Conservation (phyloP, 78 protist species). For the Tieghemostelium lacteum region DNA sequence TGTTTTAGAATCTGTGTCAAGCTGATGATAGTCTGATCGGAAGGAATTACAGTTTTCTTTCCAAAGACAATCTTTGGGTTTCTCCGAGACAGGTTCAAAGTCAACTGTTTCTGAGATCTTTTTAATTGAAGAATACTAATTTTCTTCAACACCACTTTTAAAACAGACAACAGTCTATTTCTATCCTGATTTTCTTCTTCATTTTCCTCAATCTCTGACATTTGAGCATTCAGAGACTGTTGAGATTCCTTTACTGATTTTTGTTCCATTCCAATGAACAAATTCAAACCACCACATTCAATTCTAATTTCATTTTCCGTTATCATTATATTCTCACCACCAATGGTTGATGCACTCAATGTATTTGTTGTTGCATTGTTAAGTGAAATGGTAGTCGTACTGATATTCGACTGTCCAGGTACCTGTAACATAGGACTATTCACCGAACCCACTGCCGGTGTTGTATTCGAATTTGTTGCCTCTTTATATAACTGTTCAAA, state of each 20-base stretch:
- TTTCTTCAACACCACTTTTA: slow-evolving; percentile 34
- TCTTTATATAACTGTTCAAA: slow-evolving; percentile 49
- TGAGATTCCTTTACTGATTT: background rate
- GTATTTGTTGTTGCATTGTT: background rate
- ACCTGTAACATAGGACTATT: too few relatives aligned
- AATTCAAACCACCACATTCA: slow-evolving; percentile 63
- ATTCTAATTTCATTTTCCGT: slow-evolving; percentile 74
- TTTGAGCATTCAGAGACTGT: background rate
- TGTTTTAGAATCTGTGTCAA: slow-evolving; percentile 43
- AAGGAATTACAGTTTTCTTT: background rate
- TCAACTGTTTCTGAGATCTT: slow-evolving; percentile 64
- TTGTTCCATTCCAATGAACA: slow-evolving; percentile 64
- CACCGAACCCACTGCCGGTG: background rate
- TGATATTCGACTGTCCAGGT: too few relatives aligned
- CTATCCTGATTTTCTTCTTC: slow-evolving; percentile 9
- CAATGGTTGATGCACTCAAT: background rate
- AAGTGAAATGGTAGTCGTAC: too few relatives aligned
- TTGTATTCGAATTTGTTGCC: slow-evolving; percentile 7
- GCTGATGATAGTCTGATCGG: slow-evolving; percentile 14
- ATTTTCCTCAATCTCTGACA: background rate
- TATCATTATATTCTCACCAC: slow-evolving; percentile 43
- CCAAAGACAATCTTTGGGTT: slow-evolving; percentile 57
- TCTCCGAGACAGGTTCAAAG: slow-evolving; percentile 18
- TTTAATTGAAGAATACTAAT: slow-evolving; percentile 37
- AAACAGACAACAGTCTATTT: slow-evolving; percentile 46